Conservation (phyloP, 495 filamentous ascomycete genomes). For the Trichoderma asperelloides region DNA sequence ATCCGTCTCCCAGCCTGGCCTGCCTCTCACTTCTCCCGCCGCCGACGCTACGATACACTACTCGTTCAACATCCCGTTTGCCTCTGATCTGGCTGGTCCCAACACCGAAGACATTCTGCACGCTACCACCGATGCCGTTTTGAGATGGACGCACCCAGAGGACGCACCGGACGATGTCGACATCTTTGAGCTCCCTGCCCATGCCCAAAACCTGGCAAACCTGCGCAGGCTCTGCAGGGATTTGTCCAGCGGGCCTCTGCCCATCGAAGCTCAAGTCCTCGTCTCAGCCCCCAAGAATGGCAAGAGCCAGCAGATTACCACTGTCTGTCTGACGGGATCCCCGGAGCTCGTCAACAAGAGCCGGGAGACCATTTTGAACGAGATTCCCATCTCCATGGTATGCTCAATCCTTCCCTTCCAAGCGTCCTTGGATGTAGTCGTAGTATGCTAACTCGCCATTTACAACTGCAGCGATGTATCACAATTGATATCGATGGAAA, state of each 20-base stretch:
- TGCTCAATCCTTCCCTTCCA: slow-evolving; percentile 19
- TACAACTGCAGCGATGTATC: slow-evolving; percentile 62
- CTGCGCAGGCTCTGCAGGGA: slow-evolving; percentile 69
- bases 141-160: slow-evolving; percentile 86
- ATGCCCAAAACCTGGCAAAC: slow-evolving; percentile 70
- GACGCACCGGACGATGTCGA: slow-evolving; percentile 73
- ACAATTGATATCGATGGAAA: slow-evolving; percentile 86
- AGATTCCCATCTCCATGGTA: slow-evolving; percentile 83
- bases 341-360: slow-evolving; percentile 76
- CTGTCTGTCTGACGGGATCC: slow-evolving; percentile 80
- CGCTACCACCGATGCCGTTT: slow-evolving; percentile 70
- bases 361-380: slow-evolving; percentile 73
- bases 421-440: background rate
- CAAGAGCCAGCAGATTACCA: slow-evolving; percentile 68
- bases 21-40: slow-evolving; percentile 55
- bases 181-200: slow-evolving; percentile 79
- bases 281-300: slow-evolving; percentile 73
- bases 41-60: slow-evolving; percentile 58
- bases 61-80: slow-evolving; percentile 93
- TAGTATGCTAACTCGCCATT: slow-evolving; percentile 12
- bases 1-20: slow-evolving; percentile 50
- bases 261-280: slow-evolving; percentile 72
- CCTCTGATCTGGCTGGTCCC: slow-evolving; percentile 81
- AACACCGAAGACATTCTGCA: slow-evolving; percentile 86
- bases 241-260: slow-evolving; percentile 56